Conservation (phyloP, 768 basidiomycete genomes). For the Suillus alpinus region DNA sequence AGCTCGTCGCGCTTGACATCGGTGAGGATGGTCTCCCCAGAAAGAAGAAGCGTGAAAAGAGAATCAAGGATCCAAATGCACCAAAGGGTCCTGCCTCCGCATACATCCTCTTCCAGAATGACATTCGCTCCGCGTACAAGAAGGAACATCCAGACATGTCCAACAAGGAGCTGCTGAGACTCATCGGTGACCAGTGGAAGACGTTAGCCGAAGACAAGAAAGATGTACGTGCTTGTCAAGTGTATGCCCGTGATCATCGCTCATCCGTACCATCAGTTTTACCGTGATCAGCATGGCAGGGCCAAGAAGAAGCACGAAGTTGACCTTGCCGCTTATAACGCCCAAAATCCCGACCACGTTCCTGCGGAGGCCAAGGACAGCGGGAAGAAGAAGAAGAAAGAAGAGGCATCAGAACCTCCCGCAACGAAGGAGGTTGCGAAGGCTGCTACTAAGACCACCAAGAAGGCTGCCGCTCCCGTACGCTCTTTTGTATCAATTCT, state of each 20-base stretch:
- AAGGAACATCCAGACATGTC: conserved; percentile 57
- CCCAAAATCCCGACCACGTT: conserved; percentile 46
- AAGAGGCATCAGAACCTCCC: conserved; percentile 30
- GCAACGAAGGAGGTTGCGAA: conserved; percentile 28
- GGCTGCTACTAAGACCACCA: conserved; percentile 7
- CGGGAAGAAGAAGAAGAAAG: conserved; percentile 24
- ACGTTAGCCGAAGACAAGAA: conserved; percentile 66
- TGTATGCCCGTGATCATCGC: not conserved
- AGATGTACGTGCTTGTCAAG: conserved; percentile 49
- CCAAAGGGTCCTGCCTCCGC: conserved; percentile 92
- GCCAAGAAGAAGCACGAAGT: conserved; percentile 66
- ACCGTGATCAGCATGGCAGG: conserved; percentile 41
- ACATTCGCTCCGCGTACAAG: conserved; percentile 73
- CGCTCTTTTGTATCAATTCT: conserved; percentile 10
- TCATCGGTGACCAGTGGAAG: conserved; percentile 77
- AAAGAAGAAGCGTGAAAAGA: conserved; percentile 45
- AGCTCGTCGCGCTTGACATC: conserved; percentile 30
- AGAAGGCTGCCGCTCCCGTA: conserved; percentile 21
- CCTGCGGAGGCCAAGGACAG: conserved; percentile 45
- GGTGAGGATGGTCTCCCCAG: conserved; percentile 38
- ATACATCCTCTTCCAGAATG: conserved; percentile 94
- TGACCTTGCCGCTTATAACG: conserved; percentile 66
- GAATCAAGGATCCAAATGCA: conserved; percentile 84
- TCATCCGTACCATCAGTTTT: conserved; percentile 22
- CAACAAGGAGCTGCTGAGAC: conserved; percentile 67